Evolutionary conservation across 352 stramenopile genomes (phyloP).

Genomic region (Pythium aristosporum): DNA sequence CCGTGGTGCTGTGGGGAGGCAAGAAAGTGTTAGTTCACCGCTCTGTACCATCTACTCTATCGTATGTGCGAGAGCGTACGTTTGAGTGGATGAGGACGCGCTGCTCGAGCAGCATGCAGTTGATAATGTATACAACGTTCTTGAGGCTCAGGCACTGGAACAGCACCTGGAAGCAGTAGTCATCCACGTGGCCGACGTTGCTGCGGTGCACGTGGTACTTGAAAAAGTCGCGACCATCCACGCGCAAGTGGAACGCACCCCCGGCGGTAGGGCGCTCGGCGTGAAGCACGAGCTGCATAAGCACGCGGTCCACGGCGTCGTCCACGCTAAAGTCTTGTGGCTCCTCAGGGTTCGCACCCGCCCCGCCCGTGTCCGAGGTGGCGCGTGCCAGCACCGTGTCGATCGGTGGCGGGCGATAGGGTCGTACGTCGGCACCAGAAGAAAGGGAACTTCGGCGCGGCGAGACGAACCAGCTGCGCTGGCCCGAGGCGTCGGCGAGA

Average conservation of each 20-base stretch:
- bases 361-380: constrained; percentile 3
- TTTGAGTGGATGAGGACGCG: constrained; percentile 80
- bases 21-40: neutral
- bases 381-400: constrained; percentile 3
- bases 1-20: constrained; percentile 48
- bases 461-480: constrained; percentile 59
- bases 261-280: constrained; percentile 34
- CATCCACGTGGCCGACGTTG: constrained; percentile 60
- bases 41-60: neutral
- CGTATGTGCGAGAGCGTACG: constrained; percentile 31
- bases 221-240: constrained; percentile 46
- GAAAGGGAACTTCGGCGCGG: constrained; percentile 14
- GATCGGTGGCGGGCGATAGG: constrained; percentile 7
- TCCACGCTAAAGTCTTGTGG: neutral
- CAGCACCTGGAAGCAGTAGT: constrained; percentile 78
- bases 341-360: neutral
- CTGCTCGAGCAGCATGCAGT: constrained; percentile 83
- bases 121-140: constrained; percentile 80
- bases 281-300: constrained; percentile 38
- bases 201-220: constrained; percentile 60
- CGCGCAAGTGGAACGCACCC: constrained; percentile 34
- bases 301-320: constrained; percentile 19
- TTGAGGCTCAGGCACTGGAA: constrained; percentile 82
- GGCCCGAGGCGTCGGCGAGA: constrained; percentile 43
- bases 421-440: constrained; percentile 1